phyloP scores from a whole-genome alignment of 225 moss, liverwort and hornwort species.

The Bryum argenteum region DNA sequence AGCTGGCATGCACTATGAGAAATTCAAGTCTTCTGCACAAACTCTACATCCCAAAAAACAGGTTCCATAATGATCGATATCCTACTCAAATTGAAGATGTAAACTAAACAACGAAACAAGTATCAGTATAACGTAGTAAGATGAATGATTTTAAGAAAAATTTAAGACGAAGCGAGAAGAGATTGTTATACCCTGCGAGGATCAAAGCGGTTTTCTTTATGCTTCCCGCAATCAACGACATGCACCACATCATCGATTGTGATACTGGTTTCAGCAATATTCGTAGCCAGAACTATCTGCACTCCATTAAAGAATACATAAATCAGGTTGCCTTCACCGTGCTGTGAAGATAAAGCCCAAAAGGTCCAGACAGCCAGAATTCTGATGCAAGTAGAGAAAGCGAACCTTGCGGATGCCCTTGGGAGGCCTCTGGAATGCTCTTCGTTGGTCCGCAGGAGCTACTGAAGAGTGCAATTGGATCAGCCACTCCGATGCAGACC shows the following conservation, averaged over 20 bases:
- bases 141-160: conserved; percentile 12
- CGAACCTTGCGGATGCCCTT: conserved; percentile 81
- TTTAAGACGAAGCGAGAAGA: not conserved
- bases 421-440: conserved; percentile 86
- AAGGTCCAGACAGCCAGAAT: not conserved
- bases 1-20: not conserved
- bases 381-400: conserved; percentile 21
- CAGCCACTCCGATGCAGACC: conserved; percentile 91
- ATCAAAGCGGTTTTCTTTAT: conserved; percentile 97
- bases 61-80: conserved; percentile 3
- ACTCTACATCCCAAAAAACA: not conserved
- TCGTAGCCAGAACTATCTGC: conserved; percentile 95
- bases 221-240: conserved; percentile 96
- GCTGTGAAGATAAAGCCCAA: conserved; percentile 2
- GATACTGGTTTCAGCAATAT: conserved; percentile 99
- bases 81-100: conserved; percentile 13
- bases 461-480: conserved; percentile 97
- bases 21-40: not conserved
- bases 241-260: conserved; percentile 99
- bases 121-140: conserved; percentile 2
- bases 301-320: conserved; percentile 25
- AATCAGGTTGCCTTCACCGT: conserved; percentile 20
- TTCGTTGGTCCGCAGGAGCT: conserved; percentile 86
- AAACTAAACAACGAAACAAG: not conserved
- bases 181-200: conserved; percentile 73